Base-by-base conservation (phyloP, 805 yeast genomes). In the Kluyveromyces nonfermentans region DNA sequence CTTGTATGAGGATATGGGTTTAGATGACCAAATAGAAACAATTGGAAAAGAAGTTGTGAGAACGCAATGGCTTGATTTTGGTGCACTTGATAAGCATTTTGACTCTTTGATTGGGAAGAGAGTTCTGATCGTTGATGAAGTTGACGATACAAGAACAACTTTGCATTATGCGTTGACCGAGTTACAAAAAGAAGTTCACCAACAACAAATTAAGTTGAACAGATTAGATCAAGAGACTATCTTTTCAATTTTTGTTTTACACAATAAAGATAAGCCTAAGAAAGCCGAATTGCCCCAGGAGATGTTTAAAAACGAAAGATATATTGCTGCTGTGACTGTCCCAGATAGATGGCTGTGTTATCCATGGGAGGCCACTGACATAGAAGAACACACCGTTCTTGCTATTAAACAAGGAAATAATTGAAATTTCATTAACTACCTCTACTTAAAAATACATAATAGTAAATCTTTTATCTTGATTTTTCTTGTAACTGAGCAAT, bases 131-230 rank as follows among this genome's bases (percentile, higher is more conserved):
- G 93, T 86, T 31, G 95, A 86, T 63, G 95, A 86, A 68, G 95
- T 86, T 38, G 95, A 86, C 63, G 95, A 86, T 61, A 85, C 95
- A 19, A 82, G 95, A 72, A 86, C 95, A 42, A 86, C 95, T 2
- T 69, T 86, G 45, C 90, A 84, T 60, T 86, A 85, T 57, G 95
- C 95, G 2, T 75, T 85, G 33, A 70, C 78, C 9, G 95, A 86
- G 64, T 70, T 86, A 50, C 74, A 79, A 60, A 61, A 64, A 40
- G 77, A 73, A 47, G 80, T 85, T 37, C 65, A 67, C 40, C 73
- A 70, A 43, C 79, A 80, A 53, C 85, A 85, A 50, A 67, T 65
- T 47, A 70, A 71, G 55, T 67, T 79, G 44, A 81, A 82, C 33
- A 76, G 83, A 52, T 57, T 70, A 43, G 64, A 74, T 51, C 85